phyloP scores from a whole-genome alignment of 2,329 filamentous ascomycete species.

The Aspergillus melleus region DNA sequence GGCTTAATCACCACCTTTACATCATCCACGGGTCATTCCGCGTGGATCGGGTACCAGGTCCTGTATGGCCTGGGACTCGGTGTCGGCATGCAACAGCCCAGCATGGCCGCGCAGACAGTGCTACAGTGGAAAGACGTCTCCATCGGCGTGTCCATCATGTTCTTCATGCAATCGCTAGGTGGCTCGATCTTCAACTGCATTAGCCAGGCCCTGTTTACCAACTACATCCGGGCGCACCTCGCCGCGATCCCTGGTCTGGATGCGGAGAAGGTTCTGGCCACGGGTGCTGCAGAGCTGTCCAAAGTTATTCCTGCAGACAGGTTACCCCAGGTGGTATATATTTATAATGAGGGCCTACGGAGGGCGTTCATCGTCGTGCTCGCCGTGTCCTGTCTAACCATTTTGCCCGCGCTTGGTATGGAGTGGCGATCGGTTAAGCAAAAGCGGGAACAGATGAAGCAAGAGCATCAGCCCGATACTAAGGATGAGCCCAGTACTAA shows the following conservation, averaged over 20 bases:
- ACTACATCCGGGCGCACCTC: neutral
- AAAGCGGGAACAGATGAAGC: neutral
- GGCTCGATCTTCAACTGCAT: constrained; percentile 37
- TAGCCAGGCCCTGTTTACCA: constrained; percentile 13
- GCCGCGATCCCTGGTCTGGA: constrained; percentile 8
- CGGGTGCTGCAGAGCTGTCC: constrained; percentile 4
- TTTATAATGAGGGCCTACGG: constrained; percentile 10
- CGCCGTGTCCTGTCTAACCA: neutral
- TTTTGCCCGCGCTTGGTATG: constrained; percentile 2
- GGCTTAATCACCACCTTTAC: constrained; percentile 8
- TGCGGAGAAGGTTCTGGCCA: neutral
- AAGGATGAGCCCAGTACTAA: neutral
- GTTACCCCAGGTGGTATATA: constrained; percentile 23
- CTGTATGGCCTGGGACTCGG: constrained; percentile 9
- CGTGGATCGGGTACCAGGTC: constrained; percentile 10
- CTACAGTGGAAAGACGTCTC: constrained; percentile 34
- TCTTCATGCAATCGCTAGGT: constrained; percentile 38
- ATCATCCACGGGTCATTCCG: neutral
- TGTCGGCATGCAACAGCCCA: neutral
- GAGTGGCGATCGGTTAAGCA: constrained; percentile 13
- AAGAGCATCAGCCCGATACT: neutral
- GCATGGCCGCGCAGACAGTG: constrained; percentile 7
- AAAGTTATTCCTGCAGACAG: constrained; percentile 10
- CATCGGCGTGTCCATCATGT: constrained; percentile 33
- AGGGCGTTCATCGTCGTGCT: constrained; percentile 5